phyloP scores from a whole-genome alignment of 768 basidiomycete species.

The Scleroderma citrinum region DNA sequence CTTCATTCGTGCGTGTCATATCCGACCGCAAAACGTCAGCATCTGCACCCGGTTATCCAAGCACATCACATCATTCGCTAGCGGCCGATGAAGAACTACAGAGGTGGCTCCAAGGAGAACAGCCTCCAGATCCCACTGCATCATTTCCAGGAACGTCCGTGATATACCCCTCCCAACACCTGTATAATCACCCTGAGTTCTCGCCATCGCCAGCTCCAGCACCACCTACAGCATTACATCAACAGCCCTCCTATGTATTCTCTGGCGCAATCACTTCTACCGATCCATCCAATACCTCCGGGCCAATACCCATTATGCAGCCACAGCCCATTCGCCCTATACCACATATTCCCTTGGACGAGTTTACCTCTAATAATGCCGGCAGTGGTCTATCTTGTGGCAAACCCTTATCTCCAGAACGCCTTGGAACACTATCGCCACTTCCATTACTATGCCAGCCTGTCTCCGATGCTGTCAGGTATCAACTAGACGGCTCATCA shows the following conservation, averaged over 20 bases:
- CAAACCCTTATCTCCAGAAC: conserved; percentile 1
- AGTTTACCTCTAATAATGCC: conserved; percentile 19
- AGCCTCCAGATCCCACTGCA: conserved; percentile 7
- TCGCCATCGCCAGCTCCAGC: conserved; percentile 13
- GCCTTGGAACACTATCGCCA: conserved; percentile 17
- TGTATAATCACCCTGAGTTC: conserved; percentile 19
- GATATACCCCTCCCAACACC: conserved; percentile 15
- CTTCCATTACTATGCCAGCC: conserved; percentile 30
- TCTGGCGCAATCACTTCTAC: conserved; percentile 21
- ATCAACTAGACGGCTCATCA: conserved; percentile 19
- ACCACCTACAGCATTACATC: conserved; percentile 14
- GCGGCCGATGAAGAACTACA: conserved; percentile 9
- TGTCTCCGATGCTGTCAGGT: conserved; percentile 27
- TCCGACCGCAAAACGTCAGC: conserved; percentile 26
- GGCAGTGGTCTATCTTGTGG: conserved; percentile 6
- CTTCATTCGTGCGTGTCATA: conserved; percentile 7
- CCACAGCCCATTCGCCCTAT: conserved; percentile 31
- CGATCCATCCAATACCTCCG: conserved; percentile 11
- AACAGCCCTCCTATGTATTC: conserved; percentile 21
- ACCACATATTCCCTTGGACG: conserved; percentile 27
- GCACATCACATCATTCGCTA: conserved; percentile 15
- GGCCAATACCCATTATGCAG: conserved; percentile 25
- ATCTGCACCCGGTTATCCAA: conserved; percentile 27
- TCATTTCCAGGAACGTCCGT: conserved; percentile 5
- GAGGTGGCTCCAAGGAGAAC: conserved; percentile 12